These are phyloP conservation scores for Coemansia sp. DNA, from an alignment of 192 early-diverging fungal species.

Conservation along the genomic window DNA sequence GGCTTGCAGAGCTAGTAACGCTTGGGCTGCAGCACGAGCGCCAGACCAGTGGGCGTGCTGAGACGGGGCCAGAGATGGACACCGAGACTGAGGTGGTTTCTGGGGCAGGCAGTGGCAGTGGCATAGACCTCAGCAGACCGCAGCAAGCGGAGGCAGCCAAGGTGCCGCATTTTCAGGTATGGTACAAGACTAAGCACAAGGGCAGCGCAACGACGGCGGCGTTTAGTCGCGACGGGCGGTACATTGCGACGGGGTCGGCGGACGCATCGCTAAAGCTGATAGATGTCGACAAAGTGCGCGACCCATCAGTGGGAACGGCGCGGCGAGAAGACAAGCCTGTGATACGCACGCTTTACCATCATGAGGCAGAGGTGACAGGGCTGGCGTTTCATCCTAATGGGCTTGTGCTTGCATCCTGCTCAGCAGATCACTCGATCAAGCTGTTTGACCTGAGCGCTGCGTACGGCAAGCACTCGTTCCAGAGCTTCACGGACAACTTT, in stretches of 20 bases:
- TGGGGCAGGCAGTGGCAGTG: slow-evolving; percentile 8
- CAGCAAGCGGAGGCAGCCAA: slow-evolving; percentile 1
- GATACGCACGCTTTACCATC: slow-evolving; percentile 88
- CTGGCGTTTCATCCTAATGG: slow-evolving; percentile 92
- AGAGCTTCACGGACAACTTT: slow-evolving; percentile 80
- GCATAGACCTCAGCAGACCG: slow-evolving; percentile 23
- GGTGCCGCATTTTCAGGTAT: slow-evolving; percentile 60
- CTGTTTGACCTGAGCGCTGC: slow-evolving; percentile 85
- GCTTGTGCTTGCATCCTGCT: slow-evolving; percentile 81
- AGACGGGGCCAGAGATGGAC: slow-evolving; percentile 24
- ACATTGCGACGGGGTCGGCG: slow-evolving; percentile 84
- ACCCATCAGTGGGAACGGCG: slow-evolving; percentile 59
- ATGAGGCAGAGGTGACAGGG: slow-evolving; percentile 76
- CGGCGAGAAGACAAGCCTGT: slow-evolving; percentile 77
- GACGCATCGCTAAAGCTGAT: slow-evolving; percentile 90
- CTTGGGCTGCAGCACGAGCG: slow-evolving; percentile 63
- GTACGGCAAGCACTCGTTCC: slow-evolving; percentile 77
- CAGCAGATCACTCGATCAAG: slow-evolving; percentile 82
- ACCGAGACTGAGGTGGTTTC: neutral
- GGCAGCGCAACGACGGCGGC: slow-evolving; percentile 65
- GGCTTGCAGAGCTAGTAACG: slow-evolving; percentile 61
- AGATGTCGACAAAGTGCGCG: slow-evolving; percentile 75
- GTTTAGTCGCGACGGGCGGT: slow-evolving; percentile 68
- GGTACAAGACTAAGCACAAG: slow-evolving; percentile 79
- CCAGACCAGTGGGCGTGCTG: slow-evolving; percentile 8